Percentiles rank a stretch among this genome's conserved stretches.
Evolutionary conservation across 495 filamentous ascomycete genomes (phyloP).

Genomic region (Xylaria grammica): DNA sequence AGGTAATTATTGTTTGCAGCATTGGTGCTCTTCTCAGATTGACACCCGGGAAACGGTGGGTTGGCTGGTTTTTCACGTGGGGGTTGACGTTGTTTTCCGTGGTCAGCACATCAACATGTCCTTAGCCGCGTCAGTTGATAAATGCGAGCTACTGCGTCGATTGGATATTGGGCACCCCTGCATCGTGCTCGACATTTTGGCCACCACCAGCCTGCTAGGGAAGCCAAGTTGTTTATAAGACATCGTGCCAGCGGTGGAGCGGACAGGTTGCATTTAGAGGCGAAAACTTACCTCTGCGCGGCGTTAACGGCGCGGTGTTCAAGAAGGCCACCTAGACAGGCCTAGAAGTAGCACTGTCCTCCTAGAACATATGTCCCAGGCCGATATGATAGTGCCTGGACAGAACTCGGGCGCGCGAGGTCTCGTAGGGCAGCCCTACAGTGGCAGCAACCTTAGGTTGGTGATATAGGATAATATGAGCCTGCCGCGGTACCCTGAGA

Average conservation of each 20-base stretch:
- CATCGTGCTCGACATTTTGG: neutral
- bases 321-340: neutral
- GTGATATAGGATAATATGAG: constrained; percentile 4
- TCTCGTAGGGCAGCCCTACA: constrained; percentile 12
- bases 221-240: neutral
- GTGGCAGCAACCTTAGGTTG: neutral
- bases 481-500: constrained; percentile 5
- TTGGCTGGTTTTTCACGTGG: constrained; percentile 2
- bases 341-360: neutral
- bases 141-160: neutral
- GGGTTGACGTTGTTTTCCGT: neutral
- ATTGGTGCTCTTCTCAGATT: neutral
- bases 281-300: neutral
- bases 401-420: neutral
- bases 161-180: constrained; percentile 18
- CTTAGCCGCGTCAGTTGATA: neutral
- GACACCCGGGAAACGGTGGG: neutral
- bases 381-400: neutral
- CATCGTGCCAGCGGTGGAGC: neutral
- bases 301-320: neutral
- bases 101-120: neutral
- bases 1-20: neutral
- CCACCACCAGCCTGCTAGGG: neutral
- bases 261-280: neutral
- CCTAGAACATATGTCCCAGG: neutral